Evolutionary conservation across 2,329 filamentous ascomycete species (phyloP).

Genomic region (Teratosphaeria viscida): DNA sequence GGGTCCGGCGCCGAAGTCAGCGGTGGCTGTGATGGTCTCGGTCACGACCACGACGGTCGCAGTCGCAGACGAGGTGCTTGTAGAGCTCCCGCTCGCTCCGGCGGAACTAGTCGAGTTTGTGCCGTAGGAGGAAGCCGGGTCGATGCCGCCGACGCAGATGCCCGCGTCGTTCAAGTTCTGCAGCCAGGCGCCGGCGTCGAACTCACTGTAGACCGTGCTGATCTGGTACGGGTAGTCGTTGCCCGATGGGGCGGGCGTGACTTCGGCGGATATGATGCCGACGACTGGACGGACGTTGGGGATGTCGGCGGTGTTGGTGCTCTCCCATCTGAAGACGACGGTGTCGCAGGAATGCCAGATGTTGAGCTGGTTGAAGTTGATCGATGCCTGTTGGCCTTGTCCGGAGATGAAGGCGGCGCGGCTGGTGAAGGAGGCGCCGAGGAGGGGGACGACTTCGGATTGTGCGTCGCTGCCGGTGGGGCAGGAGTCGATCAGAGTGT

Average conservation of each 20-base stretch:
- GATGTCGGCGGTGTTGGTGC: slow-evolving; percentile 20
- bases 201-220: slow-evolving; percentile 21
- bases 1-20: neutral
- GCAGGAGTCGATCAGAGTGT: slow-evolving; percentile 23
- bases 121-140: neutral
- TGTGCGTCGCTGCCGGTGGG: slow-evolving; percentile 18
- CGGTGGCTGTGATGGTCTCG: neutral
- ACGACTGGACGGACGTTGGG: slow-evolving; percentile 18
- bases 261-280: slow-evolving; percentile 18
- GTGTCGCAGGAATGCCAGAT: slow-evolving; percentile 20
- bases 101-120: neutral
- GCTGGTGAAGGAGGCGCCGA: slow-evolving; percentile 18
- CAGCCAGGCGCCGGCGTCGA: slow-evolving; percentile 25
- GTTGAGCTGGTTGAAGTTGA: slow-evolving; percentile 22
- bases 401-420: slow-evolving; percentile 18
- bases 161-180: slow-evolving; percentile 18
- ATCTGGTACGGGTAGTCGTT: slow-evolving; percentile 18
- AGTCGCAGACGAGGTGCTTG: neutral
- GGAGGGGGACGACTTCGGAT: slow-evolving; percentile 8
- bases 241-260: slow-evolving; percentile 7
- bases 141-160: slow-evolving; percentile 8
- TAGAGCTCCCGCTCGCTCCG: neutral
- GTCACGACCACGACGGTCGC: neutral
- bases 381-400: slow-evolving; percentile 21
- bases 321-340: slow-evolving; percentile 22